Percentiles rank a stretch among this genome's conserved stretches.
Conservation (phyloP, 148 eudicot genomes). For the Bassia scoparia region DNA sequence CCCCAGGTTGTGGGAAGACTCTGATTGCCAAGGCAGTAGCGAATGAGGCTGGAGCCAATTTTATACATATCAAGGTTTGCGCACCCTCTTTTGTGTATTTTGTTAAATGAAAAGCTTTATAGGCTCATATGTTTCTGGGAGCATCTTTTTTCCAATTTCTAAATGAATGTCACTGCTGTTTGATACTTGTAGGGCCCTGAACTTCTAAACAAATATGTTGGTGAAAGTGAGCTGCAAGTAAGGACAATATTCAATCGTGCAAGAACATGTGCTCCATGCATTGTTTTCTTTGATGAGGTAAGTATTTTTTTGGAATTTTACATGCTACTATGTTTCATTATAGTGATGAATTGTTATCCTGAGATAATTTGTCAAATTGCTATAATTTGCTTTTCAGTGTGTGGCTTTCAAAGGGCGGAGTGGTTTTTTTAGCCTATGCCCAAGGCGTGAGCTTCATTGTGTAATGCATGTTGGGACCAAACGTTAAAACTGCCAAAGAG, state of each 20-base stretch:
- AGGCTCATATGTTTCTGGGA: not conserved
- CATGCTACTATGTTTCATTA: too few species aligned
- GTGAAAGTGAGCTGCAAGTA: conserved; percentile 85
- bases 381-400: not conserved
- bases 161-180: conserved; percentile 10
- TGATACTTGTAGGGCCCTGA: conserved; percentile 66
- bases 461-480: too few species aligned
- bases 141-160: not conserved
- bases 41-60: conserved; percentile 84
- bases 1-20: conserved; percentile 96
- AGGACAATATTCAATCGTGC: conserved; percentile 76
- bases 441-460: too few species aligned
- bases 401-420: too few species aligned
- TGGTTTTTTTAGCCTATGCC: too few species aligned
- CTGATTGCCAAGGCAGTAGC: conserved; percentile 96
- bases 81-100: not conserved
- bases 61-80: conserved; percentile 83
- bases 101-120: not conserved
- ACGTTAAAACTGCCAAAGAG: too few species aligned
- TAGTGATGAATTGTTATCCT: too few species aligned
- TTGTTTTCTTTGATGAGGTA: conserved; percentile 94
- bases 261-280: conserved; percentile 89
- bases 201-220: conserved; percentile 78
- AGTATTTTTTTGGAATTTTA: not conserved
- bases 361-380: too few species aligned